Evolutionary conservation across 1,139 yeast species (phyloP).

Genomic region (Scheffersomyces parashehatae): DNA sequence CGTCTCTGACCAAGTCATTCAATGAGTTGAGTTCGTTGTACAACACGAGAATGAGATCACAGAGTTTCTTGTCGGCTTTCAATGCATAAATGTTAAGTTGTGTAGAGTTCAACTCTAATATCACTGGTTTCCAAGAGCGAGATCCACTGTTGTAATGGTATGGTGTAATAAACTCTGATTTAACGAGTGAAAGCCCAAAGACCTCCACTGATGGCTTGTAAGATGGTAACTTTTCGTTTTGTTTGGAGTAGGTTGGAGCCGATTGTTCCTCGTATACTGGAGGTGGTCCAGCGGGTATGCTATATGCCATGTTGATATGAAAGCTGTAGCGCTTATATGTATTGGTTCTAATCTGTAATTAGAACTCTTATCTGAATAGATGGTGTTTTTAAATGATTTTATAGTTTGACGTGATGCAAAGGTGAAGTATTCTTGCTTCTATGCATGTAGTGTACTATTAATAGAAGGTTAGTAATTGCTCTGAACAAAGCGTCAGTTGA

Average conservation of each 20-base stretch:
- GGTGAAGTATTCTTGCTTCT: no score
- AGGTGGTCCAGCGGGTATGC: no score
- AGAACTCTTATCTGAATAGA: no score
- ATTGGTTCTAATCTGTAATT: no score
- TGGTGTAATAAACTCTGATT: constrained; percentile 42
- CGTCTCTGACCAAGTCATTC: constrained; percentile 16
- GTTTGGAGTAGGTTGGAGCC: constrained; percentile 21
- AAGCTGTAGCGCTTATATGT: no score
- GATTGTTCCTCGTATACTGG: neutral
- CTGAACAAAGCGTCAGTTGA: no score
- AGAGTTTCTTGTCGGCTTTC: constrained; percentile 23
- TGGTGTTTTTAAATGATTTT: no score
- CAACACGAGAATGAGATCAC: constrained; percentile 29
- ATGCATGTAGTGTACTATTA: no score
- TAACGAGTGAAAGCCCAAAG: constrained; percentile 35
- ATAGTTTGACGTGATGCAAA: no score
- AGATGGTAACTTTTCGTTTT: constrained; percentile 29
- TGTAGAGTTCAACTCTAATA: constrained; percentile 59
- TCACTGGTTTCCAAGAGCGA: constrained; percentile 48
- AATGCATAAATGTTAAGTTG: constrained; percentile 48
- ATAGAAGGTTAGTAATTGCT: no score
- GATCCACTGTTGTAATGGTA: constrained; percentile 29
- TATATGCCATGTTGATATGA: no score
- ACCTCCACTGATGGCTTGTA: constrained; percentile 35
- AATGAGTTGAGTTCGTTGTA: constrained; percentile 31